These are phyloP conservation scores for Gossypium trilobum DNA, from an alignment of 441 rosid species.

Conservation along the genomic window DNA sequence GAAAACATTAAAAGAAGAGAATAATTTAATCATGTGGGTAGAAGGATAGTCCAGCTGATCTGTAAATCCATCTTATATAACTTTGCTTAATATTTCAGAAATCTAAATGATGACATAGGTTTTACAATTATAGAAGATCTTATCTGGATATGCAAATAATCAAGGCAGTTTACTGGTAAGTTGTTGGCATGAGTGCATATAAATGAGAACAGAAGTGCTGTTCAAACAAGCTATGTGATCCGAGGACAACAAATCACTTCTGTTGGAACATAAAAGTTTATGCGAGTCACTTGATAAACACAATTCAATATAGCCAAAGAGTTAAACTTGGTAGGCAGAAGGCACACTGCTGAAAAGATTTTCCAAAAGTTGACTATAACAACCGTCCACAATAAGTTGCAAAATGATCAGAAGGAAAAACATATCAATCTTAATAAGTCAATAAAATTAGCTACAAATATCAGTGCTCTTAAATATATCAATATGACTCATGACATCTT, in stretches of 20 bases:
- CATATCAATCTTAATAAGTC: not conserved
- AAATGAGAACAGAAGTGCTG: not conserved
- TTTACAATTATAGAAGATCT: constrained; percentile 2
- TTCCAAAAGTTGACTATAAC: not conserved
- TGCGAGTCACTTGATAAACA: not conserved
- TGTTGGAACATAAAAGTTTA: not conserved
- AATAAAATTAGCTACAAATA: too few species aligned
- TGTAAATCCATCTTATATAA: not conserved
- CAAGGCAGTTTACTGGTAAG: not conserved
- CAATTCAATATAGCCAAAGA: not conserved
- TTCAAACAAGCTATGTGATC: not conserved
- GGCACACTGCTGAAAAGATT: not conserved
- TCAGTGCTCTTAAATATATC: not conserved
- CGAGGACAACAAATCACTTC: not conserved
- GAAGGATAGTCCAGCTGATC: not conserved
- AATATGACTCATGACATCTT: not conserved
- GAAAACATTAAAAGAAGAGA: not conserved
- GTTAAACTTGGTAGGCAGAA: not conserved
- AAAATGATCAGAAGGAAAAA: not conserved
- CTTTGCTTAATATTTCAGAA: not conserved
- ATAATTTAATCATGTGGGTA: not conserved
- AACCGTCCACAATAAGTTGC: not conserved
- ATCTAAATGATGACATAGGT: not conserved
- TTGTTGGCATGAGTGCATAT: not conserved
- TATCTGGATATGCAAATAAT: not conserved